Conservation (phyloP, 768 basidiomycete species). For the Tremella yokohamensis region DNA sequence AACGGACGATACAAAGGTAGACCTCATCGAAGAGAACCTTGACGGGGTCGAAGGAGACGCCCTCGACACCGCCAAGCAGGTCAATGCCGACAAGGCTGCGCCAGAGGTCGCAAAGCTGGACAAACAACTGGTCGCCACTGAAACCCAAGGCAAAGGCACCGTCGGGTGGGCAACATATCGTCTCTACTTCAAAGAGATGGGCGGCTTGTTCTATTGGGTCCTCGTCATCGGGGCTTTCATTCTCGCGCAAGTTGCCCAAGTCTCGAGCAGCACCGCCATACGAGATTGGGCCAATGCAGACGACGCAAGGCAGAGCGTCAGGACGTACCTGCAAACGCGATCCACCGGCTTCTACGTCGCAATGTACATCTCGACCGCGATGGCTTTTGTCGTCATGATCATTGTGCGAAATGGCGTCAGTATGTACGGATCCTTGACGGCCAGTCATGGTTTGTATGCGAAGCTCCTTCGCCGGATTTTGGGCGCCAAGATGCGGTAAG, state of each 20-base stretch:
- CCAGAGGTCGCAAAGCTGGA: constrained; percentile 25
- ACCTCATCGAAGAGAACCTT: constrained; percentile 35
- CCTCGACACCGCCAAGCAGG: constrained; percentile 35
- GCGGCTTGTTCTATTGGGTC: constrained; percentile 40
- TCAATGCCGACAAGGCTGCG: constrained; percentile 28
- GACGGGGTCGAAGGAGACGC: constrained; percentile 31
- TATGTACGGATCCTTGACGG: constrained; percentile 40
- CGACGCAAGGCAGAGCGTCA: background rate
- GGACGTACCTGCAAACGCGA: constrained; percentile 9
- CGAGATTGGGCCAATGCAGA: constrained; percentile 48
- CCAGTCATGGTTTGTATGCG: constrained; percentile 44
- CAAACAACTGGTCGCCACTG: constrained; percentile 46
- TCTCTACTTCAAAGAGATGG: constrained; percentile 43
- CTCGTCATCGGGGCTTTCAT: constrained; percentile 40
- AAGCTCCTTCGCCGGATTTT: constrained; percentile 48
- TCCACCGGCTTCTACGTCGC: constrained; percentile 43
- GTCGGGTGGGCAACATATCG: constrained; percentile 38
- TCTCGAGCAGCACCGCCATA: constrained; percentile 48
- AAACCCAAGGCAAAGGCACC: constrained; percentile 37
- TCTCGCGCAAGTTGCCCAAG: constrained; percentile 43
- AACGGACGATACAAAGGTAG: constrained; percentile 9
- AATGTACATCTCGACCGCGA: constrained; percentile 38
- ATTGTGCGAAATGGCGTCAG: constrained; percentile 38
- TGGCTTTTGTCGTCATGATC: constrained; percentile 37
- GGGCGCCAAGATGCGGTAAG: constrained; percentile 47